phyloP scores from a whole-genome alignment of 352 stramenopile genomes.

The Elongisporangium senticosum region DNA sequence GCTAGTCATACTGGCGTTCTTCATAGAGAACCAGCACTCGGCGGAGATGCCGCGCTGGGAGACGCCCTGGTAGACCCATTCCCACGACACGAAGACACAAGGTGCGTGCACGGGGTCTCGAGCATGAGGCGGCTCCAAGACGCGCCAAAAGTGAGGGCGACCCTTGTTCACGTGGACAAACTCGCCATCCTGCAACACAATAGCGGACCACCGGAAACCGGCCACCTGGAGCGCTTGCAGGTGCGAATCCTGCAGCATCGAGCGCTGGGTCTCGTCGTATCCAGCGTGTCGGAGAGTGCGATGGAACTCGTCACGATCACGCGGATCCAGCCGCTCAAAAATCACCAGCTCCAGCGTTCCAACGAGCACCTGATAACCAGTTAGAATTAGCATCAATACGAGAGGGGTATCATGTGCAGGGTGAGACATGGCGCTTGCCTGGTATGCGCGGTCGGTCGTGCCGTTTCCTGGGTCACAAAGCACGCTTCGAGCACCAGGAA shows the following conservation, averaged over 20 bases:
- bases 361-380: slow-evolving; percentile 38
- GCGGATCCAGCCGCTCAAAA: slow-evolving; percentile 70
- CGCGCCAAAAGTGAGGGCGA: slow-evolving; percentile 79
- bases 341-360: slow-evolving; percentile 82
- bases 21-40: slow-evolving; percentile 85
- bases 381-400: too few relatives aligned
- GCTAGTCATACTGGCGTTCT: slow-evolving; percentile 59
- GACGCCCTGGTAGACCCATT: slow-evolving; percentile 84
- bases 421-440: slow-evolving; percentile 19
- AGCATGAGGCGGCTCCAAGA: slow-evolving; percentile 42
- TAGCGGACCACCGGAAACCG: slow-evolving; percentile 66
- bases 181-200: slow-evolving; percentile 71
- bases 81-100: slow-evolving; percentile 78
- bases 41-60: slow-evolving; percentile 74
- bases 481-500: slow-evolving; percentile 55
- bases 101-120: slow-evolving; percentile 34
- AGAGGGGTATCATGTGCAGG: too few relatives aligned
- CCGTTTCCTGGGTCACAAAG: slow-evolving; percentile 67
- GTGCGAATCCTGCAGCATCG: slow-evolving; percentile 75
- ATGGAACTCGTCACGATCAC: slow-evolving; percentile 53
- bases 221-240: slow-evolving; percentile 59
- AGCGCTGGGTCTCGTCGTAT: slow-evolving; percentile 54
- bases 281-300: slow-evolving; percentile 52
- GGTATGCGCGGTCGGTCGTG: slow-evolving; percentile 74
- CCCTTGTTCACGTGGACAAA: slow-evolving; percentile 86